Conservation (phyloP, 495 filamentous ascomycete genomes). For the Penicillium argentinense region DNA sequence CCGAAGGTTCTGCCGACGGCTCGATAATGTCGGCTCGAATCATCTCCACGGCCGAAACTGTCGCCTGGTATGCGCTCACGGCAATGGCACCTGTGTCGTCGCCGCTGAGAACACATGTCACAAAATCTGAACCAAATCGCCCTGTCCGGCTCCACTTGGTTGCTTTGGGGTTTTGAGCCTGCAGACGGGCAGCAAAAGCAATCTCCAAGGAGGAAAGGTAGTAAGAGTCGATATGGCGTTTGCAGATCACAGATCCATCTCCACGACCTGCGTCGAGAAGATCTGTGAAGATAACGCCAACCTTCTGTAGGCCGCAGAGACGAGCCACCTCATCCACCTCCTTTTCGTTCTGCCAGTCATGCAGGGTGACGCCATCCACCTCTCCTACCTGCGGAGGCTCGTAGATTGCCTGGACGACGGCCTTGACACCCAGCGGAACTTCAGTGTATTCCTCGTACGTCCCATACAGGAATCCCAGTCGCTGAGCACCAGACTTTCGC, state of each 20-base stretch:
- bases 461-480: constrained; percentile 89
- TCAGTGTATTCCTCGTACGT: constrained; percentile 88
- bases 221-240: constrained; percentile 93
- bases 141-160: constrained; percentile 98
- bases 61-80: constrained; percentile 91
- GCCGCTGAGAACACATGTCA: constrained; percentile 91
- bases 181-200: constrained; percentile 80
- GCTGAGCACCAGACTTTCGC: constrained; percentile 75
- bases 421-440: constrained; percentile 92
- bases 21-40: constrained; percentile 92
- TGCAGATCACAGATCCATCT: constrained; percentile 86
- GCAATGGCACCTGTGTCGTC: constrained; percentile 86
- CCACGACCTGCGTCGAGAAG: constrained; percentile 78
- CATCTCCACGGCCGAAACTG: constrained; percentile 96
- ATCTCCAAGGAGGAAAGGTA: constrained; percentile 92
- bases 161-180: constrained; percentile 82
- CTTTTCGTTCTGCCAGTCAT: constrained; percentile 84
- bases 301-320: constrained; percentile 82
- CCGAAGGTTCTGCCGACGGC: constrained; percentile 84
- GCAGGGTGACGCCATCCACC: constrained; percentile 84
- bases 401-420: constrained; percentile 96
- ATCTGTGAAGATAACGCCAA: constrained; percentile 96
- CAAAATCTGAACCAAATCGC: constrained; percentile 92
- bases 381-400: constrained; percentile 92
- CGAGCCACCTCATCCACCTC: constrained; percentile 79